Evolutionary conservation across 129 eudicot species (phyloP).

Genomic region (Smallanthus sonchifolius): DNA sequence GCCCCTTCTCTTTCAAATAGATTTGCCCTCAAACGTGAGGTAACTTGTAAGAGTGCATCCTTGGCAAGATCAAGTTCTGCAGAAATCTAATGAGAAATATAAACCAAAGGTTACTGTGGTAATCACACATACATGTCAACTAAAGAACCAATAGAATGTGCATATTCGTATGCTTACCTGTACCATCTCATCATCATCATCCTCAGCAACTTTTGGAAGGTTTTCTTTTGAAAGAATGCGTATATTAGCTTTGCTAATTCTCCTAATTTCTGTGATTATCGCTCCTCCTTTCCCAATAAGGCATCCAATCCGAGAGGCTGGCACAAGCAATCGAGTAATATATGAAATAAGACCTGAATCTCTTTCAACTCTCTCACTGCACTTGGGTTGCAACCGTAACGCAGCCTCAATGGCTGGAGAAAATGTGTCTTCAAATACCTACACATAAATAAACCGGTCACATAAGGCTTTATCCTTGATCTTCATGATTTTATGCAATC

Average conservation of each 20-base stretch:
- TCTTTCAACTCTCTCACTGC: conserved; percentile 93
- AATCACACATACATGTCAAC: neutral
- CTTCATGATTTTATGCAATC: neutral
- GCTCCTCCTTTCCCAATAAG: conserved; percentile 97
- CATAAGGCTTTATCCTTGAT: neutral
- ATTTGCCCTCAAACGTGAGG: conserved; percentile 86
- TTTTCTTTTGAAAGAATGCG: conserved; percentile 86
- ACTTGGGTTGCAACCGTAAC: conserved; percentile 85
- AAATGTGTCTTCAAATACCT: conserved; percentile 77
- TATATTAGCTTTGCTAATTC: conserved; percentile 78
- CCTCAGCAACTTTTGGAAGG: conserved; percentile 86
- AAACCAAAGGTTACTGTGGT: conserved; percentile 1
- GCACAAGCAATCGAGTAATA: conserved; percentile 84
- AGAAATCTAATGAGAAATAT: conserved; percentile 47
- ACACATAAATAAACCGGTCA: conserved; percentile 12
- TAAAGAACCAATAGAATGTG: neutral
- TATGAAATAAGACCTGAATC: conserved; percentile 84
- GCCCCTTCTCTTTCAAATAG: conserved; percentile 92
- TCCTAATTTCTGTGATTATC: conserved; percentile 85
- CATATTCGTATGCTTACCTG: conserved; percentile 47
- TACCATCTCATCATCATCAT: conserved; percentile 98
- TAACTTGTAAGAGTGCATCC: conserved; percentile 83
- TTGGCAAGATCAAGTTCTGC: conserved; percentile 84
- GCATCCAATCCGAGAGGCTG: conserved; percentile 82
- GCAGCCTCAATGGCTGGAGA: conserved; percentile 95